Evolutionary conservation across 176 grass and related monocot genomes (phyloP).

Genomic region (Paspalum vaginatum): DNA sequence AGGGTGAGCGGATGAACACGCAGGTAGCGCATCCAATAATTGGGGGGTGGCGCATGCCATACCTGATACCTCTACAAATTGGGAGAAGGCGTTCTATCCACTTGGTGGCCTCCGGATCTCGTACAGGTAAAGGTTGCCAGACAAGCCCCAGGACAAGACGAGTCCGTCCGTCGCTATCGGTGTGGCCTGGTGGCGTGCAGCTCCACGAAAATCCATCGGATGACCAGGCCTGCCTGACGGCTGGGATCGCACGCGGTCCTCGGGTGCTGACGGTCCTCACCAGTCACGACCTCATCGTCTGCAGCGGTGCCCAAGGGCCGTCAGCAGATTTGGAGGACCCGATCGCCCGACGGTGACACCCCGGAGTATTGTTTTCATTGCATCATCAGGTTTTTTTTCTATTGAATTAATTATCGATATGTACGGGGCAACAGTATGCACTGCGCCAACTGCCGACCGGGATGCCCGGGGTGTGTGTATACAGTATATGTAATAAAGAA

Average conservation of each 20-base stretch:
- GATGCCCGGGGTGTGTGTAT: too few relatives aligned
- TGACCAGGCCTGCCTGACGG: background rate
- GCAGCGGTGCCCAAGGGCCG: background rate
- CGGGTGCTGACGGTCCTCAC: background rate
- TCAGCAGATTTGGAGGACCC: constrained; percentile 24
- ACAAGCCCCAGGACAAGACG: background rate
- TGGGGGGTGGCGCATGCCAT: background rate
- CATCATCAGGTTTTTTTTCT: background rate
- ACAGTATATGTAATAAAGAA: background rate
- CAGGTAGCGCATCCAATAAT: constrained; percentile 22
- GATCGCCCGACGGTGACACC: constrained; percentile 23
- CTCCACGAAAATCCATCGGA: background rate
- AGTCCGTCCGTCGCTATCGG: background rate
- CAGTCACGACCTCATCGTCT: constrained; percentile 5
- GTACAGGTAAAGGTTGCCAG: constrained; percentile 5
- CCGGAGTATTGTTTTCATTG: constrained; percentile 4
- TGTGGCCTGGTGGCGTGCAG: background rate
- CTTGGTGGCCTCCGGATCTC: constrained; percentile 27
- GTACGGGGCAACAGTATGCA: background rate
- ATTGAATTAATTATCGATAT: background rate
- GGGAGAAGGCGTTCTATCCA: background rate
- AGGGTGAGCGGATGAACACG: constrained; percentile 2
- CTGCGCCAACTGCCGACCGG: background rate
- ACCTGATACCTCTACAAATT: background rate
- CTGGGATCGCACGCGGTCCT: background rate